Percentiles rank a stretch among this genome's conserved stretches.
phyloP scores from a whole-genome alignment of 2,329 filamentous ascomycete species.

The Alternaria longipes region DNA sequence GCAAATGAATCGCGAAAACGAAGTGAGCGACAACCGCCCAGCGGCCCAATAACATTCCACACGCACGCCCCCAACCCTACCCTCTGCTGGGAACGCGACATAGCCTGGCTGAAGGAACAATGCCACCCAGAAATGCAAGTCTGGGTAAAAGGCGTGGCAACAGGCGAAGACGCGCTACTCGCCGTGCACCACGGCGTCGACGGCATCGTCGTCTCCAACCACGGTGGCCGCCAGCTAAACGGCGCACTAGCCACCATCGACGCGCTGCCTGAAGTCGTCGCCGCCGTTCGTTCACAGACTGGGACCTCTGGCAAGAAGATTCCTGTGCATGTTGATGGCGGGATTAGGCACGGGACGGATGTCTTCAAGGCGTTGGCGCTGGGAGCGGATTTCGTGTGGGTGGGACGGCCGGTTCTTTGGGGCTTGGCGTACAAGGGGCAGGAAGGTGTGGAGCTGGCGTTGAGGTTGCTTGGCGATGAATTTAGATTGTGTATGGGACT shows the following conservation, averaged over 20 bases:
- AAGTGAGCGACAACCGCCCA: conserved; percentile 19
- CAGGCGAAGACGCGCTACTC: conserved; percentile 53
- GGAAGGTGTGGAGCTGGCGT: conserved; percentile 32
- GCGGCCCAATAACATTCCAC: conserved; percentile 28
- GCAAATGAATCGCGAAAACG: conserved; percentile 8
- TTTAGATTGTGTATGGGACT: conserved; percentile 37
- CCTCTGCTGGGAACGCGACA: conserved; percentile 36
- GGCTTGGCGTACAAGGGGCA: conserved; percentile 63
- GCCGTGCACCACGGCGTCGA: conserved; percentile 55
- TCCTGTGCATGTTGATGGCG: conserved; percentile 90
- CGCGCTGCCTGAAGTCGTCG: conserved; percentile 64
- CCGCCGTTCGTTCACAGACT: conserved; percentile 55
- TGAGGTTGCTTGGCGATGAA: conserved; percentile 31
- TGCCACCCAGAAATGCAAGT: conserved; percentile 37
- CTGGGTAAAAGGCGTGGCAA: conserved; percentile 57
- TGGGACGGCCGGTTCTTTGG: conserved; percentile 65
- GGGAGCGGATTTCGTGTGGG: conserved; percentile 86
- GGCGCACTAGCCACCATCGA: conserved; percentile 52
- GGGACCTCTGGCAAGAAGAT: conserved; percentile 21
- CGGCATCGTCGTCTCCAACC: conserved; percentile 61
- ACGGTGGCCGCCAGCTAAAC: conserved; percentile 63
- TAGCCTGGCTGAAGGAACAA: conserved; percentile 31
- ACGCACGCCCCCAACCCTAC: conserved; percentile 35
- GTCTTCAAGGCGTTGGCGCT: conserved; percentile 94
- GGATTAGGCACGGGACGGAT: conserved; percentile 86